Base-by-base conservation (phyloP, 768 basidiomycete species). In the Fomitopsis serialis region DNA sequence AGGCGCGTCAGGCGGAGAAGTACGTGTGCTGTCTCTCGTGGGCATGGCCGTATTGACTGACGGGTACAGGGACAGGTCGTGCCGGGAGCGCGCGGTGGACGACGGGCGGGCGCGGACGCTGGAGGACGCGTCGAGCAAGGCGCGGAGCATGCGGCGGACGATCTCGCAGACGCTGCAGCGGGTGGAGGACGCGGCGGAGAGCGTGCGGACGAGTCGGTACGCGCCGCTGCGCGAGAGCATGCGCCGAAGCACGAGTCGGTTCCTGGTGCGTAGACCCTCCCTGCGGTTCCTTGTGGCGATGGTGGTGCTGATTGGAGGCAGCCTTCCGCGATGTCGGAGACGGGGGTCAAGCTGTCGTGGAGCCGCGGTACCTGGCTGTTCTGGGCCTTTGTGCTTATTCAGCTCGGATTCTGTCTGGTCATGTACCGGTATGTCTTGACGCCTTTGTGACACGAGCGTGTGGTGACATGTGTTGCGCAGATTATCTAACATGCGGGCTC, bases 1-100 rank as follows among this genome's bases (percentile, higher is more conserved):
- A 75, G 46, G 64, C 89, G 56, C 75, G 75, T 37, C 83, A 81
- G 25, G 69, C 78, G 40, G 83, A 88, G 62, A 72, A 73, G 87
- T 87, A 61, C 51, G 66, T n/a, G 17, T 27, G 61, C 58, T n/a
- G 25, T n/a, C 45, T 43, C 44, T 29, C 54, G 37, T 42, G 40
- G 29, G 17, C 48, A 3, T 54, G 19, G n/a, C n/a, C 17, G 19
- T 13, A 9, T 12, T 24, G 27, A 27, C 45, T 22, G 27, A 25
- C 45, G 54, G 46, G 29, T 22, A 50, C 29, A 19, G 50, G 21
- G 19, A 29, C 55, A 79, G 81, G 57, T 74, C 74, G 23, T 57
- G 58, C 44, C 70, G 72, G 24, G 68, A 71, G 51, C 36, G 64
- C 8, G 58, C 62, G 13, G 56, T 75, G 47, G 75, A 83, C 47